Evolutionary conservation across 2,329 filamentous ascomycete species (phyloP).

Genomic region (Aspergillus amoenus): DNA sequence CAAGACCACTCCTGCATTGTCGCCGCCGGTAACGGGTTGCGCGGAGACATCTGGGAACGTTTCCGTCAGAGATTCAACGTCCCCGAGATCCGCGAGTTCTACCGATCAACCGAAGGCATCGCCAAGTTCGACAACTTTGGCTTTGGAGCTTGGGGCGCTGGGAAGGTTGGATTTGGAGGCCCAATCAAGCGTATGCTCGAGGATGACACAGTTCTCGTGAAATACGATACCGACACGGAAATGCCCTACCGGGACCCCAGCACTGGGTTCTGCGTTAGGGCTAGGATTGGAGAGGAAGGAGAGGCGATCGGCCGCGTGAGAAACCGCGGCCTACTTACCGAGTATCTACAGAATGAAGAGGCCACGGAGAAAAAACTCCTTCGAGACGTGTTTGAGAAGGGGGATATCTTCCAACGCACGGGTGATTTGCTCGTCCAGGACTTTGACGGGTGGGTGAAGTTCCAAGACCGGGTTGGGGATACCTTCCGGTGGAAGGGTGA

Average conservation of each 20-base stretch:
- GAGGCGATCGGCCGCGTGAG: constrained; percentile 48
- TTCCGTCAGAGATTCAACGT: constrained; percentile 47
- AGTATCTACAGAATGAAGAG: constrained; percentile 42
- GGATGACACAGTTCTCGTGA: constrained; percentile 44
- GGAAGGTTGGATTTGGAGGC: constrained; percentile 46
- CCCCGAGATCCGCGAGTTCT: constrained; percentile 50
- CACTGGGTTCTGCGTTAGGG: constrained; percentile 45
- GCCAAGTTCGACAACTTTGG: constrained; percentile 48
- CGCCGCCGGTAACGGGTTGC: constrained; percentile 49
- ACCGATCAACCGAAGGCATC: constrained; percentile 48
- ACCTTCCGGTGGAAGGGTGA: constrained; percentile 45
- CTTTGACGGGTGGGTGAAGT: constrained; percentile 44
- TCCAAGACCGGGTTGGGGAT: constrained; percentile 46
- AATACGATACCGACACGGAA: constrained; percentile 43
- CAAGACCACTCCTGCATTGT: constrained; percentile 45
- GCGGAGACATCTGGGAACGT: constrained; percentile 49
- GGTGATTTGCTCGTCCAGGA: constrained; percentile 48
- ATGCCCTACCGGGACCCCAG: constrained; percentile 44
- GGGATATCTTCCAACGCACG: constrained; percentile 47
- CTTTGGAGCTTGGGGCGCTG: constrained; percentile 41
- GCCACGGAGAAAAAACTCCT: constrained; percentile 48
- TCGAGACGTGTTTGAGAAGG: constrained; percentile 46
- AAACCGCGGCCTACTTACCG: constrained; percentile 39
- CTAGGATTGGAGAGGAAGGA: constrained; percentile 41
- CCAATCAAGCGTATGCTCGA: constrained; percentile 42